Conservation (phyloP, 768 basidiomycete species). For the Lentinula edodes region DNA sequence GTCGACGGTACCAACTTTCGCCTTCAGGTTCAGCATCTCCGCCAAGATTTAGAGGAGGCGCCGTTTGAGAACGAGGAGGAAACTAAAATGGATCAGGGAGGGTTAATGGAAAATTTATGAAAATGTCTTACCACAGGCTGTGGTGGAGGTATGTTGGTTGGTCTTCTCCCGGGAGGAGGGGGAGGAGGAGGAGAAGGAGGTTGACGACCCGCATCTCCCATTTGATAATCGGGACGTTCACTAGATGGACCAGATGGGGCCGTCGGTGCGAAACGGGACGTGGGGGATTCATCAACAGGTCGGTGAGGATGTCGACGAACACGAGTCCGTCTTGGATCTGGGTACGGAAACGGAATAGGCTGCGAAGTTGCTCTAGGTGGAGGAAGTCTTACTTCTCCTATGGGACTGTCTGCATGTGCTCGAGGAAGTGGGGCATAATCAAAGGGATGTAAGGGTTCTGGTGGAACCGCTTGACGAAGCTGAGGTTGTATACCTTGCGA, state of each 20-base stretch:
- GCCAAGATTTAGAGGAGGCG: slow-evolving; percentile 5
- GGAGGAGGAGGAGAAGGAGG: no score
- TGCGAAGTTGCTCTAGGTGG: background rate
- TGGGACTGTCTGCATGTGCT: background rate
- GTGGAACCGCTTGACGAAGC: slow-evolving; percentile 34
- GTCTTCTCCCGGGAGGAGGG: background rate
- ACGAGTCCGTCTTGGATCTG: background rate
- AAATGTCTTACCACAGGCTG: background rate
- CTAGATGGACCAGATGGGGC: background rate
- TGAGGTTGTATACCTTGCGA: slow-evolving; percentile 37
- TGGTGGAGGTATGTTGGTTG: background rate
- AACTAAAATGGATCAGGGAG: background rate
- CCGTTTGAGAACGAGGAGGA: slow-evolving; percentile 3
- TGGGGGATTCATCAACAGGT: background rate
- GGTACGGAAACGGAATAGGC: background rate
- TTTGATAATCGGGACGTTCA: background rate
- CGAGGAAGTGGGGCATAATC: slow-evolving; percentile 1
- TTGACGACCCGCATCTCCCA: background rate
- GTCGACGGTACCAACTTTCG: slow-evolving; percentile 1
- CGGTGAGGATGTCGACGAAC: background rate
- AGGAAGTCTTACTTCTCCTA: background rate
- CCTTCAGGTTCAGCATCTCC: background rate
- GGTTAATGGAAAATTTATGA: background rate
- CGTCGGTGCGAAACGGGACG: background rate
- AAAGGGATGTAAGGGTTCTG: slow-evolving; percentile 45